Evolutionary conservation across 495 filamentous ascomycete genomes (phyloP).

Genomic region (Apiosordaria backusii): DNA sequence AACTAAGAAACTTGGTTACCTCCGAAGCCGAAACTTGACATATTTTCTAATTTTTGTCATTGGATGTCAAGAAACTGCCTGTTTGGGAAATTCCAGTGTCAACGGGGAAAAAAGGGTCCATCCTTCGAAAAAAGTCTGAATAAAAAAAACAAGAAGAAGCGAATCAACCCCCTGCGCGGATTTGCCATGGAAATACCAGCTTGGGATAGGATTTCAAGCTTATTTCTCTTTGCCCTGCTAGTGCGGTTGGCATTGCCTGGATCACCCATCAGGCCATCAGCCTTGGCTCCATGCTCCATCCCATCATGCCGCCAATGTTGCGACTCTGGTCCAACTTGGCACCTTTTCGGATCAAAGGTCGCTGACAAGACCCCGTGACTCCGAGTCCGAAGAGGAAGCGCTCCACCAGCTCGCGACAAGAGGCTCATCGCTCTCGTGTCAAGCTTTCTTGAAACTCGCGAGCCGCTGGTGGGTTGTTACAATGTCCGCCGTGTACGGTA

Average conservation of each 20-base stretch:
- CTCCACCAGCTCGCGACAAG: neutral
- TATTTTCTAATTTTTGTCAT: neutral
- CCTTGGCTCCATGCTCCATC: conserved; percentile 10
- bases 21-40: neutral
- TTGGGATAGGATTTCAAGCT: conserved; percentile 33
- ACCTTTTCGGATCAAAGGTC: neutral
- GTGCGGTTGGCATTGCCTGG: conserved; percentile 21
- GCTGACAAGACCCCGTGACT: conserved; percentile 5
- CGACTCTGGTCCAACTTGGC: conserved; percentile 4
- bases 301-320: conserved; percentile 3
- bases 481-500: neutral
- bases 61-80: neutral
- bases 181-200: conserved; percentile 29
- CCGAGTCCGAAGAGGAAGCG: conserved; percentile 6
- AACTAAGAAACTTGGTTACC: neutral
- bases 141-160: conserved; percentile 2
- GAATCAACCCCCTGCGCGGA: conserved; percentile 22
- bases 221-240: conserved; percentile 30
- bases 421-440: too few species aligned
- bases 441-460: neutral
- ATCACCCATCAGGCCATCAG: conserved; percentile 4
- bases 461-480: neutral
- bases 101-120: neutral
- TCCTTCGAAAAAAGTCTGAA: neutral
- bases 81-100: neutral